Evolutionary conservation across 2,329 filamentous ascomycete genomes (phyloP), one percentile per base, ranked within the genome.

Genomic region (Claviceps spartinae): DNA sequence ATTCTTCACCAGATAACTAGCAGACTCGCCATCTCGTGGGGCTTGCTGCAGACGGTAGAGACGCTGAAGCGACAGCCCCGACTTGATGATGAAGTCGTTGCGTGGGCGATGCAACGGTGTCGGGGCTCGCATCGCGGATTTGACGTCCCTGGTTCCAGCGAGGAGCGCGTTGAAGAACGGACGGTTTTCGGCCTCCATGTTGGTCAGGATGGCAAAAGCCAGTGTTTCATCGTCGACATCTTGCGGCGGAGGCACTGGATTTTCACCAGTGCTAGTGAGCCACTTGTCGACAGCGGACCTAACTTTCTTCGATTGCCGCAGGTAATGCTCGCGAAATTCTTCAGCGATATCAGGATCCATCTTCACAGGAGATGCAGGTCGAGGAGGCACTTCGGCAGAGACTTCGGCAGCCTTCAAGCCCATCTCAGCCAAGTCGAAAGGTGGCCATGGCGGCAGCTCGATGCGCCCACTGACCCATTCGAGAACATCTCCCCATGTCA

Each of bases 161-260:
- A 95, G 73, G 14, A 97, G 72, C 9, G 88, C 84, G 59, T 88
- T 90, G 70, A 94, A 96, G 48, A 85, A 79, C 0, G 86, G 86
- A 20, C 88, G 79, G 58, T 94, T 82, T 43, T 86, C 78, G 2
- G 81, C 72, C 49, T 85, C 81, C 13, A 97, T 76, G 62, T 88
- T 90, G 9, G 91, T 97, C 54, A 96, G 73, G 66, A 97, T 94
- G 51, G 91, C 90, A 69, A 97, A 96, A 2, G 86, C 85, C 38
- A 97, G 72, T 0, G 91, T 97, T 68, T 96, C 91, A 56, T 96
- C 90, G 61, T 96, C 91, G 5, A 95, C 85, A 54, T 95, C 91
- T 55, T 90, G 84, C 0, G 89, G 89, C 1, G 88, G 83, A 49
- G 83, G 85, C 1, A 80, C 80, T 1, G 84, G 79, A 16, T 81